These are phyloP conservation scores for Scytalidium lignicola DNA, from an alignment of 2,329 filamentous ascomycete genomes.

Conservation along the genomic window DNA sequence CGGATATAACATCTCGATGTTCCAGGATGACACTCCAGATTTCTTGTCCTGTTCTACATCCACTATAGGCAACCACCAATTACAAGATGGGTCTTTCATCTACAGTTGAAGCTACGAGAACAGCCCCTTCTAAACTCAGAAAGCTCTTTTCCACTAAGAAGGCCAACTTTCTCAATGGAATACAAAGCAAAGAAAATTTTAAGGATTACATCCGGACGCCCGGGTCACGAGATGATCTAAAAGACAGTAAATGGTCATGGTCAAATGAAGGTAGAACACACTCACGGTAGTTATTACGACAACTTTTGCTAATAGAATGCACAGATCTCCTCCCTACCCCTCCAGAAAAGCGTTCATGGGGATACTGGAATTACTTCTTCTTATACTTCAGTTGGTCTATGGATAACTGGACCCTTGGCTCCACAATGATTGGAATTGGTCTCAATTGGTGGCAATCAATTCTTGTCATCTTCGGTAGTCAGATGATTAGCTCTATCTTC, in stretches of 20 bases:
- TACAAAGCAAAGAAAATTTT: background rate
- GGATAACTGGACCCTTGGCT: constrained; percentile 42
- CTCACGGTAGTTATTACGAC: constrained; percentile 27
- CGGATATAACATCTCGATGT: no score
- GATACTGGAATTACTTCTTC: background rate
- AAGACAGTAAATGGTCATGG: constrained; percentile 4
- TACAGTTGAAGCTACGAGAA: no score
- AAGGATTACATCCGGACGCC: constrained; percentile 3
- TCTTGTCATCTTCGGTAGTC: constrained; percentile 33
- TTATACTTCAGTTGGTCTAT: constrained; percentile 25
- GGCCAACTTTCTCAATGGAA: background rate
- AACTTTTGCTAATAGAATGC: constrained; percentile 7
- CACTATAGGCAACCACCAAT: no score
- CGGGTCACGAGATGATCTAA: background rate
- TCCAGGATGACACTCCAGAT: no score
- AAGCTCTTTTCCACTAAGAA: background rate
- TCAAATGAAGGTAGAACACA: constrained; percentile 19
- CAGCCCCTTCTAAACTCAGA: no score
- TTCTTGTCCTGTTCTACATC: no score
- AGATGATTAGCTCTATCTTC: constrained; percentile 32
- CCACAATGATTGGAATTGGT: constrained; percentile 41
- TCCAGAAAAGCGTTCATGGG: background rate
- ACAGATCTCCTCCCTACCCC: background rate
- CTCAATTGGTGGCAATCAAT: constrained; percentile 39
- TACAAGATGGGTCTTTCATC: no score